Base-by-base conservation (phyloP, 2,329 filamentous ascomycete species). In the Dendryphion nanum region DNA sequence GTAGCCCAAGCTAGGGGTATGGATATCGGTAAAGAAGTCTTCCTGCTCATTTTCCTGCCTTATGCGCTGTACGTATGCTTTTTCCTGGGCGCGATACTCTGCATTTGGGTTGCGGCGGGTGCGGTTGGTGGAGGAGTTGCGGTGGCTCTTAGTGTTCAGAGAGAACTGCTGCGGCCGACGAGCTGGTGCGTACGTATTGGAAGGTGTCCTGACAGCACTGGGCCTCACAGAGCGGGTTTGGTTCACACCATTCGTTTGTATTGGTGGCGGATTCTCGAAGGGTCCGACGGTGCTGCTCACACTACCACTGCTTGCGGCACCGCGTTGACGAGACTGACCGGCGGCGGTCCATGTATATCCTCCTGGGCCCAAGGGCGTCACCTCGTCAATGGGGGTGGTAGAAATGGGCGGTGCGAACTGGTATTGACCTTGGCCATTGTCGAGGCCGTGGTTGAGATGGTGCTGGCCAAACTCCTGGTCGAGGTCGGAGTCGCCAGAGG, bases 51-150 rank as follows among this genome's bases (percentile, higher is more conserved):
- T 79, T 50, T 93, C 87, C 61, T 94, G 88, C 41, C 89, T 83
- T 58, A 97, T 79, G 53, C 91, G 83, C 66, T 95, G 89, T 21
- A 97, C 85, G 62, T 98, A 98, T 40, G 91, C 91, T 62, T 90
- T 88, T 66, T 97, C 91, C 67, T 97, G 89, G 33, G 87, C 86
- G 43, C 86, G 75, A 61, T 87, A 88, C 51, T 85, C 81, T 36
- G 82, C 82, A 55, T 84, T 83, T 7, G 83, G 83, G 55, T 87
- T 85, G 46, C 78, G 70, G 24, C 73, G 64, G 26, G 62, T 59
- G 46, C 81, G 70, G 44, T 76, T 77, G 3, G 73, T 66, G 2
- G 80, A 82, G 5, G 72, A 74, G 6, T 77, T 80, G 39, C 75
- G 73, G 47, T 70, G 71, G 16, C 63, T 67, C 21, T 44, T 33